A percentile compares a stretch with the other conserved stretches of the same genome.
phyloP scores from a whole-genome alignment of 257 asterid species.

The Linderniella brevidens region DNA sequence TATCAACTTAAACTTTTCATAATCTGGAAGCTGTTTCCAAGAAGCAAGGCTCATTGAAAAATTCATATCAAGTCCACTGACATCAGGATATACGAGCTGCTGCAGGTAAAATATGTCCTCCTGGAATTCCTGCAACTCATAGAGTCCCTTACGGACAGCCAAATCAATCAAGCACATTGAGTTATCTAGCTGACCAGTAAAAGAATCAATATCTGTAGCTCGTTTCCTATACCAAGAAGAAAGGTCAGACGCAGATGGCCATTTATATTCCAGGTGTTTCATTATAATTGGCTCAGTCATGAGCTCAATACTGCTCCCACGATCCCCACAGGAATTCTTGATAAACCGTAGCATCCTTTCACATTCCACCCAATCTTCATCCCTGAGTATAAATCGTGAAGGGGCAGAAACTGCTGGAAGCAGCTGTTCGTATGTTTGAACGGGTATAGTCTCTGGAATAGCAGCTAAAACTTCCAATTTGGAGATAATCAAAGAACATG shows the following conservation, averaged over 20 bases:
- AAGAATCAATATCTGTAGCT: conserved; percentile 76
- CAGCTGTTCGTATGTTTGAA: conserved; percentile 73
- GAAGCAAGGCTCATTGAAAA: conserved; percentile 47
- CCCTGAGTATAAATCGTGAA: conserved; percentile 42
- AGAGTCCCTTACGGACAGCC: conserved; percentile 66
- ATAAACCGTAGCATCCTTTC: conserved; percentile 42
- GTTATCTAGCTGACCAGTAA: conserved; percentile 88
- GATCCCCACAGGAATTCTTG: conserved; percentile 22
- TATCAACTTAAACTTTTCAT: conserved; percentile 76
- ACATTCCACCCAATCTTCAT: conserved; percentile 96
- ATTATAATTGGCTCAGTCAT: conserved; percentile 68
- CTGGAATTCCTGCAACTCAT: conserved; percentile 53
- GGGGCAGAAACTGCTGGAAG: conserved; percentile 86
- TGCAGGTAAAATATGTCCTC: conserved; percentile 65
- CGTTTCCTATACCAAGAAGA: conserved; percentile 81
- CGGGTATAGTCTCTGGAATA: conserved; percentile 91
- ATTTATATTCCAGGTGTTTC: conserved; percentile 40
- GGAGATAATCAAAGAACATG: conserved; percentile 57
- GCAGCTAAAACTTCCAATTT: conserved; percentile 86
- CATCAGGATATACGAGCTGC: conserved; percentile 63
- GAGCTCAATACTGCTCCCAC: conserved; percentile 27
- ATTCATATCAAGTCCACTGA: conserved; percentile 26
- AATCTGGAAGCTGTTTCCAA: conserved; percentile 82
- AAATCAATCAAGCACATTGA: conserved; percentile 70
- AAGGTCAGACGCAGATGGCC: conserved; percentile 81